Percentiles rank a stretch among this genome's conserved stretches.
Evolutionary conservation across 208 protist genomes (phyloP).

Genomic region (Wallacemonas collosoma): DNA sequence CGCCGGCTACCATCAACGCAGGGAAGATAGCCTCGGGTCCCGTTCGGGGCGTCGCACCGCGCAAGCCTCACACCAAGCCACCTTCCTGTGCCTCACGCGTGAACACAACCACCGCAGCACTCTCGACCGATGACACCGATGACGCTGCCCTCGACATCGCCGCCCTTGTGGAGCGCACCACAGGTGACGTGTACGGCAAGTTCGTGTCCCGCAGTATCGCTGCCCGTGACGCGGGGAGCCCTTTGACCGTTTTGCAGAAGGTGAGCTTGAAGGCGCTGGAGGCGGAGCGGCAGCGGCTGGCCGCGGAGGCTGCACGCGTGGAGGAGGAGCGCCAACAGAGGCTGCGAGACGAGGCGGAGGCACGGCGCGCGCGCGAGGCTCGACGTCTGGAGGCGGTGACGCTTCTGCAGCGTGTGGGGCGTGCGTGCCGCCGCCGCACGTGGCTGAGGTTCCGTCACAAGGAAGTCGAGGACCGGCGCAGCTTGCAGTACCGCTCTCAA

Average conservation of each 20-base stretch:
- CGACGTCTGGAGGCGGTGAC: constrained; percentile 39
- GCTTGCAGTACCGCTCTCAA: constrained; percentile 27
- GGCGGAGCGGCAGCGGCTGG: constrained; percentile 23
- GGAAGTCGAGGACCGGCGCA: constrained; percentile 16
- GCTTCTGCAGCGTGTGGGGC: constrained; percentile 55
- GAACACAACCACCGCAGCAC: not conserved
- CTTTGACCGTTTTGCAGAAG: constrained; percentile 46
- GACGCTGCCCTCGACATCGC: constrained; percentile 9
- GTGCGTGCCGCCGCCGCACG: constrained; percentile 40
- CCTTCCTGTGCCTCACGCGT: too few species aligned
- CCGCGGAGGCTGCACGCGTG: constrained; percentile 29
- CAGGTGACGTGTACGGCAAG: constrained; percentile 39
- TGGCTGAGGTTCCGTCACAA: constrained; percentile 31
- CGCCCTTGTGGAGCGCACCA: constrained; percentile 28
- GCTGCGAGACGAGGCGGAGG: constrained; percentile 33
- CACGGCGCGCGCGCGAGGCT: constrained; percentile 34
- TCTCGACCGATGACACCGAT: not conserved
- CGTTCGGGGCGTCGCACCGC: too few species aligned
- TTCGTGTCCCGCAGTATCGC: constrained; percentile 25
- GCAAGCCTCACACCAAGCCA: too few species aligned
- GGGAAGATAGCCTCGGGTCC: too few species aligned
- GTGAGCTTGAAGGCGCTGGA: constrained; percentile 56
- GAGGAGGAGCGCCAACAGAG: constrained; percentile 22
- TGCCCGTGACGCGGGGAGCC: constrained; percentile 36
- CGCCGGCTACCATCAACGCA: too few species aligned